phyloP scores from a whole-genome alignment of 176 grass and related monocot genomes.

The Cenchrus purpureus region DNA sequence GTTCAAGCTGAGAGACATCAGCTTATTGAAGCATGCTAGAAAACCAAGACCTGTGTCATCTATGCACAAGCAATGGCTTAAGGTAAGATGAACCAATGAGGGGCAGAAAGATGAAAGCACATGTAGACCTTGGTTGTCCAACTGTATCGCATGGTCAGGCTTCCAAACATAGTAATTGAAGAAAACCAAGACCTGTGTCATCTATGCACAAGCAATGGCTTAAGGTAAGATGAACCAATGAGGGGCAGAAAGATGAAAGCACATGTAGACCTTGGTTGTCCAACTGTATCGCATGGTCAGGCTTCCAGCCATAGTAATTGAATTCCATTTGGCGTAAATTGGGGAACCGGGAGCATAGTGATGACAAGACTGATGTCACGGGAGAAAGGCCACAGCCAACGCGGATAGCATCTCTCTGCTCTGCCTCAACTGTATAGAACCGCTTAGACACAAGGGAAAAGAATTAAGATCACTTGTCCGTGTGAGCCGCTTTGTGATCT shows the following conservation, averaged over 20 bases:
- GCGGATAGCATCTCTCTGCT: neutral
- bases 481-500: neutral
- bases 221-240: conserved; percentile 46
- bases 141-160: conserved; percentile 37
- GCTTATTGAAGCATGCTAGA: conserved; percentile 46
- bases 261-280: conserved; percentile 42
- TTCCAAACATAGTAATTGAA: conserved; percentile 39
- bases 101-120: conserved; percentile 24
- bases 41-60: conserved; percentile 41
- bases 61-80: conserved; percentile 4
- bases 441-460: neutral
- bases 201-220: conserved; percentile 1
- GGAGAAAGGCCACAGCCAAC: neutral
- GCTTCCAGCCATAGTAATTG: conserved; percentile 35
- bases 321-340: neutral
- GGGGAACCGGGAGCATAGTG: neutral
- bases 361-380: neutral
- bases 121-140: conserved; percentile 44
- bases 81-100: conserved; percentile 45
- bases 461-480: neutral
- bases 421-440: neutral
- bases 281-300: conserved; percentile 40
- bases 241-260: conserved; percentile 14
- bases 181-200: conserved; percentile 43
- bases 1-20: conserved; percentile 55